Base-by-base conservation (phyloP, 192 early-diverging fungal species). In the Geranomyces michiganensis region DNA sequence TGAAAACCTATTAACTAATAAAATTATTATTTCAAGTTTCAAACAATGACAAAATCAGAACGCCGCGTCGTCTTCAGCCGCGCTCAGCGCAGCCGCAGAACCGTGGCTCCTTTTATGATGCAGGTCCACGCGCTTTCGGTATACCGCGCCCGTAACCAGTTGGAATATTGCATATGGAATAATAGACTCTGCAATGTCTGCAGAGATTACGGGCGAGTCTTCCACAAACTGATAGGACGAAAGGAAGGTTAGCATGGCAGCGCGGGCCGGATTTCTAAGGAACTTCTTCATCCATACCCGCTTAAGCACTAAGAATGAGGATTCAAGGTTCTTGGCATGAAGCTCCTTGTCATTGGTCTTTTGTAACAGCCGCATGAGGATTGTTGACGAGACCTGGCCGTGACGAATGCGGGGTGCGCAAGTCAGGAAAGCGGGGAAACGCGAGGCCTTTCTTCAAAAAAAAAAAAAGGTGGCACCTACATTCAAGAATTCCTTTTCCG, bases 141-240 rank as follows among this genome's bases (percentile, higher is more conserved):
- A 53, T 21, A 73, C 19, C 7, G 24, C 19, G 0, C 62, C 63
- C 0, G n/a, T 27, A 19, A 73, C 51, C 49, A 53, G 19, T 29
- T 65, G 62, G 71, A 73, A 53, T 24, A 73, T 21, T 0, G 72
- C 65, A 41, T 66, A 36, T 1, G 72, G 72, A 30, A 74, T n/a
- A 24, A 59, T 19, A 1, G 32, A 19, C 30, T 74, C 72, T 14
- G 58, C 56, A 13, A 32, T 24, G 51, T 68, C 72, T 19, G 65
- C 15, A 8, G 43, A 47, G 1, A 70, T 30, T 17, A 13, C 10
- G 13, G 68, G 36, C 1, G 68, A 62, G 19, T 44, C 46, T 9
- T 59, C 26, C 5, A 62, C 43, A 46, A 70, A 70, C 68, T 70
- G 22, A 2, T 15, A 1, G 36, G 3, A 36, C n/a, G 55, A n/a